These are phyloP conservation scores for Vicia faba DNA, from an alignment of 306 rosid genomes.

Conservation along the genomic window DNA sequence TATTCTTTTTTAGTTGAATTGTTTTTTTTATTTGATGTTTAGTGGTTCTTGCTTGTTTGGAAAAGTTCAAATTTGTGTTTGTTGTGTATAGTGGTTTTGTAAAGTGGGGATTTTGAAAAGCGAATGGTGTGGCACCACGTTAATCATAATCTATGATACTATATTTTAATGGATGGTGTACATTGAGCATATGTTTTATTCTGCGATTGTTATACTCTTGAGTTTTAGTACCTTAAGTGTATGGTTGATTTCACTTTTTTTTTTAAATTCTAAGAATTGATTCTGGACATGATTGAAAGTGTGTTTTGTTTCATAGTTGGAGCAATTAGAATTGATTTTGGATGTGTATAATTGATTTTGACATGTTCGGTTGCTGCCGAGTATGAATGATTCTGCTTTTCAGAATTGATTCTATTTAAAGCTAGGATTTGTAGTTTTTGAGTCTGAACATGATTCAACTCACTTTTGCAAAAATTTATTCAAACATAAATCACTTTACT, in stretches of 20 bases:
- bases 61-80: constrained; percentile 15
- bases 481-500: background rate
- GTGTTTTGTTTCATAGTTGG: too few relatives aligned
- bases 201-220: background rate
- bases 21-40: constrained; percentile 27
- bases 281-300: too few relatives aligned
- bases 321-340: background rate
- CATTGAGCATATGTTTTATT: background rate
- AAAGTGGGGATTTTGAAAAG: constrained; percentile 22
- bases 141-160: constrained; percentile 14
- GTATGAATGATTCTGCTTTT: background rate
- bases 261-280: too few relatives aligned
- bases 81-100: constrained; percentile 21
- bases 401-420: background rate
- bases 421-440: too few relatives aligned
- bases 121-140: constrained; percentile 32
- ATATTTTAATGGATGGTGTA: constrained; percentile 5
- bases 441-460: too few relatives aligned
- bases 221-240: background rate
- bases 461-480: background rate
- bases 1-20: constrained; percentile 39
- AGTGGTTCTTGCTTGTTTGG: constrained; percentile 13
- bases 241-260: background rate
- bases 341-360: background rate
- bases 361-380: background rate